These are phyloP conservation scores for Linanthus parryae DNA, from an alignment of 148 eudicot genomes.

Conservation along the genomic window DNA sequence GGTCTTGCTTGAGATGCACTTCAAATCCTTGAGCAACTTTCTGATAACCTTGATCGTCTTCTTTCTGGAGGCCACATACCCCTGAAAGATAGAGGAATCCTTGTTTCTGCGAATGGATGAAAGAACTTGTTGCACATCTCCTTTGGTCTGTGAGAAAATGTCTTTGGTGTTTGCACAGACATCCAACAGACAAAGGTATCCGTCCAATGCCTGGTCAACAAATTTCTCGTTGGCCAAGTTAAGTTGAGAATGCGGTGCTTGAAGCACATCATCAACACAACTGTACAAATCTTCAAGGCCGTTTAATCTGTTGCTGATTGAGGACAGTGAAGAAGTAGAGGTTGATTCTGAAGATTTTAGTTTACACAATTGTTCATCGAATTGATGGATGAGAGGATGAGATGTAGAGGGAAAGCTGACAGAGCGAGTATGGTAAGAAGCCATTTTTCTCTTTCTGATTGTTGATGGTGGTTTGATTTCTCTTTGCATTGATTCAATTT, in stretches of 20 bases:
- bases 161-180: conserved; percentile 33
- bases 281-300: conserved; percentile 28
- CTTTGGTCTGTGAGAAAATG: conserved; percentile 5
- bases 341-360: conserved; percentile 28
- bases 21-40: conserved; percentile 30
- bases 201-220: conserved; percentile 22
- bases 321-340: conserved; percentile 31
- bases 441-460: conserved; percentile 10
- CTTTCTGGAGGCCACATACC: conserved; percentile 4
- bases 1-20: not conserved
- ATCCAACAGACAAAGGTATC: conserved; percentile 38
- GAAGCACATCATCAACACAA: conserved; percentile 20
- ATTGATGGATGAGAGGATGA: conserved; percentile 13
- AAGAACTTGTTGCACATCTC: conserved; percentile 6
- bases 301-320: conserved; percentile 19
- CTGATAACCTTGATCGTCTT: conserved; percentile 18
- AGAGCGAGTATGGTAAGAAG: conserved; percentile 22
- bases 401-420: conserved; percentile 18
- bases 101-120: not conserved
- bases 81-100: not conserved
- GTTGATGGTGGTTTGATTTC: no score
- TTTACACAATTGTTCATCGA: conserved; percentile 27
- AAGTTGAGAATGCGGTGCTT: conserved; percentile 17
- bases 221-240: conserved; percentile 6
- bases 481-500: no score